Evolutionary conservation across 345 rosid genomes (phyloP).

Genomic region (Angophora floribunda): DNA sequence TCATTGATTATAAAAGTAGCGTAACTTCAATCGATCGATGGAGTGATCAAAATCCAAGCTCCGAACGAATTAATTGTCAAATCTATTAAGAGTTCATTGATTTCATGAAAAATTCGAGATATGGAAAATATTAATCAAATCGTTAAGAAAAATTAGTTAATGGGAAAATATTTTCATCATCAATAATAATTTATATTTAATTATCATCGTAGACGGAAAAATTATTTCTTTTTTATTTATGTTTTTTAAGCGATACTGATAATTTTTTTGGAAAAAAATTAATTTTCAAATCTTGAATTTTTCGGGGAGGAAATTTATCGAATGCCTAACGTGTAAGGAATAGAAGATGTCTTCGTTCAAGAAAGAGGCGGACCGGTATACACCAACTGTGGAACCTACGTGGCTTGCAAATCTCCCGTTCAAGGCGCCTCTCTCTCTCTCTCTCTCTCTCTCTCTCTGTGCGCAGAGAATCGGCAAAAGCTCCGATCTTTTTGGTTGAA

Average conservation of each 20-base stretch:
- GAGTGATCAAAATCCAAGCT: neutral
- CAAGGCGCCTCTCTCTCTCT: neutral
- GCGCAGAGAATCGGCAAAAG: neutral
- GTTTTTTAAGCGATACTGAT: neutral
- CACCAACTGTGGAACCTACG: neutral
- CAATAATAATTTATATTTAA: fast-evolving
- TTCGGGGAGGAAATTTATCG: neutral
- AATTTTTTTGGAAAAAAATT: neutral
- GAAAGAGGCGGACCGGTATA: neutral
- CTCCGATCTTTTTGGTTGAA: neutral
- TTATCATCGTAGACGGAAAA: fast-evolving
- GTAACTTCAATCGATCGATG: neutral
- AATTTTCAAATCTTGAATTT: neutral
- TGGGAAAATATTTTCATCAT: neutral
- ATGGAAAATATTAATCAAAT: neutral
- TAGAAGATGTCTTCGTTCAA: neutral
- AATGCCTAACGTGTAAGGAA: neutral
- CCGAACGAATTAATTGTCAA: neutral
- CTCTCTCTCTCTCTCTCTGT: neutral
- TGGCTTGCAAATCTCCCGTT: neutral
- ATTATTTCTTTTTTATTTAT: neutral
- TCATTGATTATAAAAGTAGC: neutral
- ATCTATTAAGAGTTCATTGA: fast-evolving
- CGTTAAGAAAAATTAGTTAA: neutral
- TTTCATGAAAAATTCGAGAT: neutral